Base-by-base conservation (phyloP, 495 filamentous ascomycete species). In the Hypoxylon fuscum region DNA sequence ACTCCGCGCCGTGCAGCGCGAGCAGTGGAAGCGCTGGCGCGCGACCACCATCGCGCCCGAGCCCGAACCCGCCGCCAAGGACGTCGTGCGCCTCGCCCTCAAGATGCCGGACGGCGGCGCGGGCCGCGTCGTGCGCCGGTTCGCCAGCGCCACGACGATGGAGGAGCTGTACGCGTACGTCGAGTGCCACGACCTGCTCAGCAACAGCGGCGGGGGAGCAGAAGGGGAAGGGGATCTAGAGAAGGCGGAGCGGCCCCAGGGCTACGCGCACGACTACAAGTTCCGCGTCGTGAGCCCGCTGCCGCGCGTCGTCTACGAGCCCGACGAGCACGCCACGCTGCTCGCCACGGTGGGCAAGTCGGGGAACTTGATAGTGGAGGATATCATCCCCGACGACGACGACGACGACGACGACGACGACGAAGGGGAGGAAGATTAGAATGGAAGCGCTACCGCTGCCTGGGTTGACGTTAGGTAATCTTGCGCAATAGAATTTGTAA, bases 131-230 rank as follows among this genome's bases (percentile, higher is more conserved):
- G 84, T 94, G 55, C 84, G 94, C 25, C 82, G 79, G 44, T 98
- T 98, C 65, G 64, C 77, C 1, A 76, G 80, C 2, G 77, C 84
- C 1, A 84, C 88, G 1, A 77, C 79, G 1, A 76, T 98, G 22
- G 95, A 98, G 70, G 93, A 97, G 66, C 75, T 98, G 0, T 98
- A 98, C 74, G 96, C 94, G 1, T 96, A 96, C 74, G 93, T 98
- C 2, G 96, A 98, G 68, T 98, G 95, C 74, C 88, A 94, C 71
- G 88, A 92, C 48, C 55, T 87, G 0, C 59, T 93, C 7, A 72
- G 79, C 27, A 68, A 68, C 5, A 72, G 73, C 17, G 64, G 74
- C 9, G 46, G 63, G 8, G 59, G 72, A 17, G 59, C 31, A n/a
- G 70, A 73, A 21, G 77, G 70, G 12, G 67, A 69, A 72, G 0